Base-by-base conservation (phyloP, 2,329 filamentous ascomycete genomes). In the Aspergillus udagawae region DNA sequence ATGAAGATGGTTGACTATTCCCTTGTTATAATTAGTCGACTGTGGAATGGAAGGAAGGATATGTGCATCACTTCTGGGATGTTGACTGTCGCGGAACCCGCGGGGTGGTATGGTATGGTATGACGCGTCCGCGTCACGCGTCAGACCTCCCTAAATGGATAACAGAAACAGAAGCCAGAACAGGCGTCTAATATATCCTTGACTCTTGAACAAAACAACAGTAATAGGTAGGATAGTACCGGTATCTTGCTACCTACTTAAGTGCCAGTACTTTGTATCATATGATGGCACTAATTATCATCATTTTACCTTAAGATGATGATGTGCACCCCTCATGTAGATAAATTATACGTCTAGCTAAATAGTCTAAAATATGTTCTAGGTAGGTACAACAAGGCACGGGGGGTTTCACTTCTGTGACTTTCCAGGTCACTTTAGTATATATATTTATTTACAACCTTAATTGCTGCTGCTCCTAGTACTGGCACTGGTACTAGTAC, bases 81-180 rank as follows among this genome's bases (percentile, higher is more conserved):
- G 62, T 61, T 64, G 62, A 58, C 56, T 59, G 49, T 49, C 32
- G 58, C 56, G 53, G 52, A 53, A 32, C 38, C 51, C n/a, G 49
- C 32, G 35, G 32, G 55, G 57, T 57, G 7, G 65, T 69, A 59
- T 62, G 52, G 67, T 71, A 72, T 68, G 60, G 70, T 71, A 60
- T n/a, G 9, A 55, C 58, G 58, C 59, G 55, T 49, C 55, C 66
- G 64, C 65, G 65, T 68, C 64, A 54, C 69, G 68, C 68, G 69
- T 70, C 58, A 42, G 23, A 9, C 23, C 7, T 17, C 17, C 12
- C 41, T 27, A 12, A 38, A 32, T 10, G 4, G 12, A 32, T 12
- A 4, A 14, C 29, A 14, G 12, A 32, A 32, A 38, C 32, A 38
- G 14, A 38, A 38, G 14, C 14, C 32, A 38, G 32, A 38, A 14